Conservation (phyloP, 306 rosid species). For the Gillenia trifoliata region DNA sequence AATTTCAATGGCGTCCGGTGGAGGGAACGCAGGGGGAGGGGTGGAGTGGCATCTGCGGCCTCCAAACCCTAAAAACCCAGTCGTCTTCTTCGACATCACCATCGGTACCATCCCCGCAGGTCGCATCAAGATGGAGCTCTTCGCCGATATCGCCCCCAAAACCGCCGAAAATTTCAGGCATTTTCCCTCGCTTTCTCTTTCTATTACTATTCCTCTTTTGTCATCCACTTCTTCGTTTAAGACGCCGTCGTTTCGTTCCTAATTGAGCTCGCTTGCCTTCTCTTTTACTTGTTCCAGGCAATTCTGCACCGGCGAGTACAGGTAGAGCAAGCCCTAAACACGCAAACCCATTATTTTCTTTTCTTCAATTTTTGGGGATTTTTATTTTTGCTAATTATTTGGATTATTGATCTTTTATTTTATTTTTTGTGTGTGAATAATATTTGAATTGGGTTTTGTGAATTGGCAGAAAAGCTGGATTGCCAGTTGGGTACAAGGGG, state of each 20-base stretch:
- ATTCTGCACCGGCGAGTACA: slow-evolving; percentile 95
- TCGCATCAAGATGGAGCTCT: slow-evolving; percentile 98
- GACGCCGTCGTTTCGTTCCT: slow-evolving; percentile 2
- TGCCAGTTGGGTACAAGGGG: slow-evolving; percentile 91
- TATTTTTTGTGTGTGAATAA: neutral
- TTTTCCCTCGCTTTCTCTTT: neutral
- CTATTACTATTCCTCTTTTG: neutral
- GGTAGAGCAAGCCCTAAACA: slow-evolving; percentile 21
- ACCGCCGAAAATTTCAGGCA: slow-evolving; percentile 91
- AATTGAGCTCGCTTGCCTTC: neutral
- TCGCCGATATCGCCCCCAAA: slow-evolving; percentile 90
- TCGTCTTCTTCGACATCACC: slow-evolving; percentile 94
- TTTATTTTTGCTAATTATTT: neutral
- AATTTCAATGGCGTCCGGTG: slow-evolving; percentile 48
- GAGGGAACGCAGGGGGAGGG: slow-evolving; percentile 36
- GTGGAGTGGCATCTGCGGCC: slow-evolving; percentile 98
- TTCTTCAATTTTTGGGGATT: neutral
- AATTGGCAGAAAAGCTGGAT: slow-evolving; percentile 76
- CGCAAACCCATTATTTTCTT: neutral
- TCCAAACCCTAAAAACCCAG: slow-evolving; percentile 93
- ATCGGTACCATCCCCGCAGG: slow-evolving; percentile 97
- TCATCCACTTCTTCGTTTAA: neutral
- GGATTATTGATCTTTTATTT: neutral
- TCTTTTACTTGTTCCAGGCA: slow-evolving; percentile 56
- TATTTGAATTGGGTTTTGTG: neutral